Evolutionary conservation across 176 grass and related monocot species (phyloP), one percentile per base, ranked within the genome.

Genomic region (Stipa capillata): DNA sequence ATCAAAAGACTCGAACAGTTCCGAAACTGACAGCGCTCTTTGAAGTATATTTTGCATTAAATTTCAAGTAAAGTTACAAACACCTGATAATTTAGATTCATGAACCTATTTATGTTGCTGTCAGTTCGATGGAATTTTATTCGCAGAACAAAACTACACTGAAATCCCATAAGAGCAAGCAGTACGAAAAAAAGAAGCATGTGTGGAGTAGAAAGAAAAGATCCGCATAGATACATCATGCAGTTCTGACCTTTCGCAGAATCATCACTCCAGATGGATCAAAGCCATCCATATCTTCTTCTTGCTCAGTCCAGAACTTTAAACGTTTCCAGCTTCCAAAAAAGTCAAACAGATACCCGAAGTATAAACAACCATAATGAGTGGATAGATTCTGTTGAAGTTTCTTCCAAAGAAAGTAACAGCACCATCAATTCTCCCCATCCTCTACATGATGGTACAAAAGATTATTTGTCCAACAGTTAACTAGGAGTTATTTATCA

Each of bases 321-420:
- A 97, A 91, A 72, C 67, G 85, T 91, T 97, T 97, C 82, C 82
- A 92, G 72, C 89, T 88, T 82, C 86, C 91, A 62, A 94, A 91
- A 84, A 90, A 80, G 27, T 86, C 89, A 73, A 90, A 79, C 53
- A 97, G 53, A 82, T 86, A 85, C 16, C 80, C 85, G 31, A 94
- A 97, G 94, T 97, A 74, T 92, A 97, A 62, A 97, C 81, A 84
- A 97, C 94, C 94, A 97, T 97, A 82, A 97, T 94, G 76, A 97
- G 89, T 62, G 94, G 94, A 73, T 94, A 97, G 8, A 97, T 94
- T 90, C 89, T 97, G 87, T 97, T 97, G 84, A 97, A 94, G 42
- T 85, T 84, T 76, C 86, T 94, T 35, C 94, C 94, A 71, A 97
- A 97, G 84, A 97, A 97, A 70, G 94, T 91, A n/a, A 94, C 89